Evolutionary conservation across 2,329 filamentous ascomycete species (phyloP), one percentile per base, ranked within the genome.

Genomic region (Neonectria punicea): DNA sequence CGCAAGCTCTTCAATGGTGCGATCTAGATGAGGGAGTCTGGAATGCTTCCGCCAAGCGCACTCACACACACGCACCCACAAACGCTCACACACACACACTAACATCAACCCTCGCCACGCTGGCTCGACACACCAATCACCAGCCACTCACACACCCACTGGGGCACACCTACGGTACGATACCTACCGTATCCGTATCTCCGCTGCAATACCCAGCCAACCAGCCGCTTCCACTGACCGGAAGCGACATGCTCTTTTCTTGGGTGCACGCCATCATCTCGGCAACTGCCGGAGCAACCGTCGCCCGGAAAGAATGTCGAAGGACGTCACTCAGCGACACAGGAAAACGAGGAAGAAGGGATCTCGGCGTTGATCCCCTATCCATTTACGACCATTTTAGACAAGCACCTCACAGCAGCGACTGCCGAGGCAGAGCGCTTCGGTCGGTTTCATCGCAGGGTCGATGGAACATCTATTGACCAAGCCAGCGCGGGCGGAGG

Each of bases 401-500:
- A 61, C 46, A 34, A 34, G n/a, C n/a, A 46, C 32, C 39, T 53
- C 34, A 62, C 60, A 39, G 5, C 60, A 39, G 5, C 61, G 67
- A 66, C 67, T 70, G 64, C 57, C 70, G 69, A 73, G 71, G 70
- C 69, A 73, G 67, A 68, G 67, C 68, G 70, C 67, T 68, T 67
- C 50, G 65, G 70, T 60, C 71, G 67, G 63, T 64, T 65, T 9
- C 20, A 53, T 50, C 34, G n/a, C 56, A 20, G 39, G 57, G 28
- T 11, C 53, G 39, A 65, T 46, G 53, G 39, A 36, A 16, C 39
- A 34, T 57, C 36, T 30, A 30, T 18, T 30, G 57, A 51, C 43
- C n/a, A 34, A 11, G 20, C 53, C 20, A 55, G 54, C 39, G 28
- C 51, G 20, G 36, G 32, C 30, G 32, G 30, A 49, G 32, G 22